Conservation (phyloP, 116 monocot genomes). For the Zostera marina region DNA sequence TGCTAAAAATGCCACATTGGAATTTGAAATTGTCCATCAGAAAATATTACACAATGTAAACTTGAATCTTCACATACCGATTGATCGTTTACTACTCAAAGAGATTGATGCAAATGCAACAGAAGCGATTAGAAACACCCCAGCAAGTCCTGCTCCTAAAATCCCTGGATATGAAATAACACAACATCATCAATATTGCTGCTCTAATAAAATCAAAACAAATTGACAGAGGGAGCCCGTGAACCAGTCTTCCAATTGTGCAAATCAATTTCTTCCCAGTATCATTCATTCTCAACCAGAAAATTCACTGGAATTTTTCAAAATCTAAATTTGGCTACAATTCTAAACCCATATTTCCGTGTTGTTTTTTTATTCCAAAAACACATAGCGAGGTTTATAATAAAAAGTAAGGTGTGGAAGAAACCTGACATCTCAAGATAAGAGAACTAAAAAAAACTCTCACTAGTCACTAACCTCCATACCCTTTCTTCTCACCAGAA, state of each 20-base stretch:
- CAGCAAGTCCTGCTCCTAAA: constrained; percentile 74
- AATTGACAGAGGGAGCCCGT: too few relatives aligned
- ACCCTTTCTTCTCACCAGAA: constrained; percentile 5
- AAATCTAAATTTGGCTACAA: too few relatives aligned
- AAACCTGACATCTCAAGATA: background rate
- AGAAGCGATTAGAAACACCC: constrained; percentile 46
- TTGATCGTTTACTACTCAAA: constrained; percentile 7
- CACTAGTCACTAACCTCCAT: constrained; percentile 4
- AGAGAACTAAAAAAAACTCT: background rate
- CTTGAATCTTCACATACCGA: constrained; percentile 1
- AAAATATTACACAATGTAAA: too few relatives aligned
- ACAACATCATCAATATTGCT: constrained; percentile 44
- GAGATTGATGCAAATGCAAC: constrained; percentile 52
- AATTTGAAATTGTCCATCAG: background rate
- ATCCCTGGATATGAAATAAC: constrained; percentile 74
- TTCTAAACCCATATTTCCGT: too few relatives aligned
- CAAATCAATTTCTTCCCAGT: too few relatives aligned
- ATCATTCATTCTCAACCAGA: too few relatives aligned
- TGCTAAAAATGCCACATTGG: background rate
- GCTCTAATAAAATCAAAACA: constrained; percentile 16
- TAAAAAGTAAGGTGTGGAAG: too few relatives aligned
- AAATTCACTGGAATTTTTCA: too few relatives aligned
- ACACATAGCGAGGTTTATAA: too few relatives aligned
- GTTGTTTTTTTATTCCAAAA: too few relatives aligned
- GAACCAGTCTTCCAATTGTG: too few relatives aligned